Evolutionary conservation across 1,284 basidiomycete species (phyloP).

Genomic region (Naganishia liquefaciens): DNA sequence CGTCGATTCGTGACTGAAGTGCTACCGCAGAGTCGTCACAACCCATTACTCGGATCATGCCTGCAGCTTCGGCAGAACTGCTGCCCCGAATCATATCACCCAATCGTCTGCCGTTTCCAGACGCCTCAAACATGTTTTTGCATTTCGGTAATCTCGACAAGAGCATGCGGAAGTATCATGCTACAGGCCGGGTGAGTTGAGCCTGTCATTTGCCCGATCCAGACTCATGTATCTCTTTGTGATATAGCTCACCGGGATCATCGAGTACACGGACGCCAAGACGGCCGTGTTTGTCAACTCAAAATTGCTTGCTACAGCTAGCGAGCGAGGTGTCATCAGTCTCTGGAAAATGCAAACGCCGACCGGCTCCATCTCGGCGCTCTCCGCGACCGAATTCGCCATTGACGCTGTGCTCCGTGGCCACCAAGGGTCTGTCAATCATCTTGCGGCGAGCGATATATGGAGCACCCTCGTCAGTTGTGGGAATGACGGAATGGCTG

Average conservation of each 20-base stretch:
- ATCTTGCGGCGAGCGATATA: constrained; percentile 70
- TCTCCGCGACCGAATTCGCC: constrained; percentile 14
- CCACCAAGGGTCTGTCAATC: constrained; percentile 68
- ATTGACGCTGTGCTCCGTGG: constrained; percentile 75
- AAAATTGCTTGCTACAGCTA: constrained; percentile 72
- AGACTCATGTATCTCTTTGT: background rate
- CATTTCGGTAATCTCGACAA: constrained; percentile 52
- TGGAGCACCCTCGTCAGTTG: constrained; percentile 87
- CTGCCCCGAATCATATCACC: constrained; percentile 36
- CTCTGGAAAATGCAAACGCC: constrained; percentile 68
- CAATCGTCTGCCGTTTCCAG: constrained; percentile 40
- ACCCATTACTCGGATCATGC: constrained; percentile 62
- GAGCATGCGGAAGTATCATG: constrained; percentile 44
- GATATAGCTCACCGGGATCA: constrained; percentile 58
- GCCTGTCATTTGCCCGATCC: background rate
- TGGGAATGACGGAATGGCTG: constrained; percentile 77
- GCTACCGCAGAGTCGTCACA: constrained; percentile 51
- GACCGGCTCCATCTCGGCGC: constrained; percentile 35
- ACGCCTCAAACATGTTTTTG: constrained; percentile 37
- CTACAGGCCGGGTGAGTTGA: constrained; percentile 18
- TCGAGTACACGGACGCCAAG: constrained; percentile 64
- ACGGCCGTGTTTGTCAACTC: constrained; percentile 70
- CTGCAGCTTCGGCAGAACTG: constrained; percentile 30
- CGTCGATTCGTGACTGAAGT: constrained; percentile 11
- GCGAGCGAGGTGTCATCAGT: constrained; percentile 71